Percentiles rank a stretch among this genome's conserved stretches.
phyloP scores from a whole-genome alignment of 140 eudicot species.

The Bidens hawaiensis region DNA sequence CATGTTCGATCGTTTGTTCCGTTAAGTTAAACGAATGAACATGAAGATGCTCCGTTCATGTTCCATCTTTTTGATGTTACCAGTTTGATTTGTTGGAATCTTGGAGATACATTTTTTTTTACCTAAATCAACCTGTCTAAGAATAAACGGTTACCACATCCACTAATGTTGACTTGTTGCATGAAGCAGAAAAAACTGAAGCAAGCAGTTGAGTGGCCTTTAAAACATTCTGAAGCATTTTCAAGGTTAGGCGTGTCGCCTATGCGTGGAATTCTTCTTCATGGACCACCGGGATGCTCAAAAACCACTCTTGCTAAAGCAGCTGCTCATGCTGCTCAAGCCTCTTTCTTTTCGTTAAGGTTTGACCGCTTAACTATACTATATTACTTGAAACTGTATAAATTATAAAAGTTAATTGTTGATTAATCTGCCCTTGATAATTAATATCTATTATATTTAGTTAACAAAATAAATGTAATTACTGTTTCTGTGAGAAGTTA shows the following conservation, averaged over 20 bases:
- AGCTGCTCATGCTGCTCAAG: conserved; percentile 95
- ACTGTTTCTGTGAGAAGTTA: too few species aligned
- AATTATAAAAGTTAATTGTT: too few species aligned
- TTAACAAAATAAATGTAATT: too few species aligned
- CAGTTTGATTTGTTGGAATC: too few species aligned
- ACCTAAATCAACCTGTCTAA: not conserved
- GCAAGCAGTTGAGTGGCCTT: conserved; percentile 99
- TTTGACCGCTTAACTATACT: conserved; percentile 17
- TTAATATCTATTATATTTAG: too few species aligned
- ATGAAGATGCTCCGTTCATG: too few species aligned
- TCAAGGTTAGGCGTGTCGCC: conserved; percentile 75
- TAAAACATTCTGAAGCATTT: conserved; percentile 73
- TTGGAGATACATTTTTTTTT: too few species aligned
- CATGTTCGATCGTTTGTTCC: too few species aligned
- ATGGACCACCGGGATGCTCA: conserved; percentile 99
- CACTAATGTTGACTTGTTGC: conserved; percentile 5
- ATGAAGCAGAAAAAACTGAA: conserved; percentile 80
- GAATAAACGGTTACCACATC: not conserved
- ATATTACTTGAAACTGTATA: not conserved
- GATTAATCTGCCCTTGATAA: too few species aligned
- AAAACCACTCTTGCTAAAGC: conserved; percentile 98
- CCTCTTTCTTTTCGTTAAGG: conserved; percentile 94
- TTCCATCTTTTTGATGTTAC: too few species aligned
- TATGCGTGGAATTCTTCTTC: conserved; percentile 89
- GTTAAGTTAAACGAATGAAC: too few species aligned